These are phyloP conservation scores for Aleurites moluccanus DNA, from an alignment of 441 rosid species.

Conservation along the genomic window DNA sequence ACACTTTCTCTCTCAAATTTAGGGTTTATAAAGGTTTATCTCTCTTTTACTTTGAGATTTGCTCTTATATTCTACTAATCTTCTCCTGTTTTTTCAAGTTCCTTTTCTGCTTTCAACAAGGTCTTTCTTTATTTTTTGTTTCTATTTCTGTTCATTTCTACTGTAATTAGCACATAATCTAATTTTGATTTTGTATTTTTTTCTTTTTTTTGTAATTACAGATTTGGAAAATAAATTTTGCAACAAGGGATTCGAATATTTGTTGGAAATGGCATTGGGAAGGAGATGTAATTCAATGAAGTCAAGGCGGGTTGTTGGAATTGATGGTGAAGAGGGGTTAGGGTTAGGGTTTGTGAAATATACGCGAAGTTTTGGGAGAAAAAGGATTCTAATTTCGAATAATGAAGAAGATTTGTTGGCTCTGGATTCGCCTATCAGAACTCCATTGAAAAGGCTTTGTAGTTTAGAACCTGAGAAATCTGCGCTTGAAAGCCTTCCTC, in stretches of 20 bases:
- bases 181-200: neutral
- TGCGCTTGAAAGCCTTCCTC: conserved; percentile 64
- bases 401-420: conserved; percentile 2
- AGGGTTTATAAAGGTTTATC: conserved; percentile 9
- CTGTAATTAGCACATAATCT: neutral
- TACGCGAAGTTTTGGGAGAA: conserved; percentile 65
- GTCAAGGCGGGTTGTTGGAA: conserved; percentile 27
- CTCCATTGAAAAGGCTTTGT: conserved; percentile 59
- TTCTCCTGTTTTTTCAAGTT: neutral
- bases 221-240: conserved; percentile 3
- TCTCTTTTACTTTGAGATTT: conserved; percentile 9
- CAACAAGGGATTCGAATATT: neutral
- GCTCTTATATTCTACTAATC: too few relatives aligned
- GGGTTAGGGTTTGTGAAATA: conserved; percentile 50
- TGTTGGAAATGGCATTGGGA: conserved; percentile 40
- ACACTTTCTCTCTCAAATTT: conserved; percentile 22
- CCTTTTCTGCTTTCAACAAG: neutral
- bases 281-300: conserved; percentile 39
- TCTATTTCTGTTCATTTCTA: neutral
- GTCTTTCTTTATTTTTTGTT: neutral
- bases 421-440: conserved; percentile 1
- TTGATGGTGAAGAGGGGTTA: conserved; percentile 31
- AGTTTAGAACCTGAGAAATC: conserved; percentile 38
- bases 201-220: conserved; percentile 7
- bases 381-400: conserved; percentile 57